Evolutionary conservation across 2,329 filamentous ascomycete genomes (phyloP).

Genomic region (Dryadomyces quercus-mongolicae): DNA sequence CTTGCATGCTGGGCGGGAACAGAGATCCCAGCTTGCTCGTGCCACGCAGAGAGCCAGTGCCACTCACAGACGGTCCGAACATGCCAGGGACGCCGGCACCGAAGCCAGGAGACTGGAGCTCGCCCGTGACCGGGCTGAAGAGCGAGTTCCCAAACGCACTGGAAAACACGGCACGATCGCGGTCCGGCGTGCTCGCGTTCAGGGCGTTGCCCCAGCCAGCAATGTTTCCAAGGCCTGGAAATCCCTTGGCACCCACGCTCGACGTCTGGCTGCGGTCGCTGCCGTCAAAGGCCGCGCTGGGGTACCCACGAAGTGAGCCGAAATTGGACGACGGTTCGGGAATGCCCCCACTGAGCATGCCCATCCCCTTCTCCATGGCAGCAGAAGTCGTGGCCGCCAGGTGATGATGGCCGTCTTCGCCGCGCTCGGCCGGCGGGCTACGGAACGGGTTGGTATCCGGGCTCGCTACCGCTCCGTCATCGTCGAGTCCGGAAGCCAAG

Average conservation of each 20-base stretch:
- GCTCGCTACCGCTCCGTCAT: slow-evolving; percentile 69
- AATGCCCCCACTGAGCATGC: slow-evolving; percentile 24
- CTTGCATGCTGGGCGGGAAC: slow-evolving; percentile 82
- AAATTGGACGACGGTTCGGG: slow-evolving; percentile 37
- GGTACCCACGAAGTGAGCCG: slow-evolving; percentile 40
- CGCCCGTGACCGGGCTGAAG: slow-evolving; percentile 58
- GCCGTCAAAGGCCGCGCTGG: slow-evolving; percentile 41
- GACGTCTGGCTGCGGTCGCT: slow-evolving; percentile 91
- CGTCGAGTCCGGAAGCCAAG: slow-evolving; percentile 44
- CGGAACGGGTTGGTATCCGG: slow-evolving; percentile 95
- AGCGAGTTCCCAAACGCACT: slow-evolving; percentile 66
- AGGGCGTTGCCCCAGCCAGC: slow-evolving; percentile 47
- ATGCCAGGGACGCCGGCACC: slow-evolving; percentile 35
- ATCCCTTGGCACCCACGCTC: slow-evolving; percentile 69
- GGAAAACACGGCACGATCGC: slow-evolving; percentile 43
- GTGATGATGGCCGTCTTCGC: slow-evolving; percentile 30
- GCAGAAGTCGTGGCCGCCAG: background rate
- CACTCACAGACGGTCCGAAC: slow-evolving; percentile 37
- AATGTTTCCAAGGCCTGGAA: slow-evolving; percentile 48
- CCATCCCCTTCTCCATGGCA: slow-evolving; percentile 13
- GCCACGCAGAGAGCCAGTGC: slow-evolving; percentile 57
- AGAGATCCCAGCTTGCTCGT: slow-evolving; percentile 76
- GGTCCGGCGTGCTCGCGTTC: slow-evolving; percentile 55
- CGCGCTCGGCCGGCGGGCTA: slow-evolving; percentile 68
- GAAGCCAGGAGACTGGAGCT: slow-evolving; percentile 64